Evolutionary conservation across 179 eudicot genomes (phyloP), one percentile per base, ranked within the genome.

Genomic region (Beta macrorhiza): DNA sequence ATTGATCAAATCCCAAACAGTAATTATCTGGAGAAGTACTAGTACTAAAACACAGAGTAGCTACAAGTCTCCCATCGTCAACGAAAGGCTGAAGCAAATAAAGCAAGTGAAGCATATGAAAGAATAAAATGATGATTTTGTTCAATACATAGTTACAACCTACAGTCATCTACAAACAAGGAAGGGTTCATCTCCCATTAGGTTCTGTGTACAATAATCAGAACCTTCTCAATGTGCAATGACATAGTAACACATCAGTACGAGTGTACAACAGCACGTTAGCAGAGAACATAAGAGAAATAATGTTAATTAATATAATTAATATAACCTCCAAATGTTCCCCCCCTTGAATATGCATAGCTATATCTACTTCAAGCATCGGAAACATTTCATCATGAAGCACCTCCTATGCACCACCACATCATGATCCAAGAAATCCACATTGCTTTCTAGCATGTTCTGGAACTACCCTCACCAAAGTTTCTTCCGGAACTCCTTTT

Each of bases 361-460:
- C 73, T 78, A 78, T 78, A 78, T 73, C 81, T 78, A 78, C 76
- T 74, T 51, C 82, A 59, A 74, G 57, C 76, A 68, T 64, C 82
- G 14, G 37, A 74, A 72, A 45, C 16, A 67, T 59, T 52, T 42
- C 72, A 7, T 58, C 68, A 55, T 64, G 67, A 59, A 72, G 55
- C 78, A 73, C 16, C 55, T 32, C 44, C 17, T 4, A 5, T 11
- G 57, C 75, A 5, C 8, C 19, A 19, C 52, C 19, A 22, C 29
- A 73, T 90, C 87, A 87, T 67, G 82, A 80, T 55, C 85, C 82
- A 29, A 87, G 87, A 82, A 89, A 89, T 45, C 88, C 85, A 72
- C 92, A 88, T 81, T 90, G 93, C 86, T 89, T 91, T 85, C 92
- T 88, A 8, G 95, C 90, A 78, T 90, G 95, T 29, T 88, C 95